These are phyloP conservation scores for Grosmannia penicillata DNA, from an alignment of 2,329 filamentous ascomycete genomes.

Conservation along the genomic window DNA sequence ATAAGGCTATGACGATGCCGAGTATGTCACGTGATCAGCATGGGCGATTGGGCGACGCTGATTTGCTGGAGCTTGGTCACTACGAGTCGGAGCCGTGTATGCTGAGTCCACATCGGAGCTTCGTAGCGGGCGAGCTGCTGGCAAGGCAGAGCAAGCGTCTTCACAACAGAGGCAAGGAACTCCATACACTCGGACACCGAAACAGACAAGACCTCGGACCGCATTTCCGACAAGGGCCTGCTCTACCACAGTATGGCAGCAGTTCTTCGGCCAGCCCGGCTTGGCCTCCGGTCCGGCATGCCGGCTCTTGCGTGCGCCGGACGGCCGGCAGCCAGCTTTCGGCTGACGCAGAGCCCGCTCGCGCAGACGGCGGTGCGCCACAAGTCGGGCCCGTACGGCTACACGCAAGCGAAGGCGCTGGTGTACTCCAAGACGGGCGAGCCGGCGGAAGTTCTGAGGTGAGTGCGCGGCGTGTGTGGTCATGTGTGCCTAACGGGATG, in stretches of 20 bases:
- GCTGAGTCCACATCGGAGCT: too few species aligned
- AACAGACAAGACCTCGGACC: not conserved
- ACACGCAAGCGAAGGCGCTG: conserved; percentile 73
- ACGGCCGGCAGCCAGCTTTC: not conserved
- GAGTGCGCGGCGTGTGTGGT: too few species aligned
- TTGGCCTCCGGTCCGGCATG: conserved; percentile 1
- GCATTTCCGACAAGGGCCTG: too few species aligned
- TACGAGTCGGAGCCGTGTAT: too few species aligned
- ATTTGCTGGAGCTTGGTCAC: conserved; percentile 2
- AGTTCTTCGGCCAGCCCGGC: conserved; percentile 4
- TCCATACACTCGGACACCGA: too few species aligned
- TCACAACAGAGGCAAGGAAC: too few species aligned
- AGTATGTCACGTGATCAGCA: not conserved
- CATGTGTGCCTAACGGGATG: too few species aligned
- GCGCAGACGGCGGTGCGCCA: conserved; percentile 16
- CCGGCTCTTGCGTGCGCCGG: not conserved
- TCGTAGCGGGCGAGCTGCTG: too few species aligned
- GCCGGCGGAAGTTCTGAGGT: conserved; percentile 55
- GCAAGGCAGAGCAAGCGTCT: too few species aligned
- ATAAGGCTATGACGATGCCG: too few species aligned
- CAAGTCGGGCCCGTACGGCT: conserved; percentile 56
- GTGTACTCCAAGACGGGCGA: conserved; percentile 63
- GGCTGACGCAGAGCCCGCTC: not conserved
- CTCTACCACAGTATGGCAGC: conserved; percentile 6
- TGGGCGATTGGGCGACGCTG: not conserved